Base-by-base conservation (phyloP, 2,329 filamentous ascomycete genomes). In the Aspergillus sp. region DNA sequence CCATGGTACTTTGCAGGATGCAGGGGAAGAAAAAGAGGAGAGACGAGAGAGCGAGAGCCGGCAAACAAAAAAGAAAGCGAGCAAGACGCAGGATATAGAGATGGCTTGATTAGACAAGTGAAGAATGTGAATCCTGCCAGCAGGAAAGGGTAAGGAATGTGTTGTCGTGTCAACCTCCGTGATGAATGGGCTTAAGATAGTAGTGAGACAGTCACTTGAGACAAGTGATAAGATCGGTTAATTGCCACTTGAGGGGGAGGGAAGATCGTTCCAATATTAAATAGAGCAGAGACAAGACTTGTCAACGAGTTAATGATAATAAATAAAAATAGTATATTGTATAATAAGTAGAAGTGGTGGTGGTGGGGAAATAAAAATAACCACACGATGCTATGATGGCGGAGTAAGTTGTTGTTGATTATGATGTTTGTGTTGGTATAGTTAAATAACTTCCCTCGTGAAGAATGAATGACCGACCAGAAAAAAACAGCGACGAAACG, bases 51-150 rank as follows among this genome's bases (percentile, higher is more conserved):
- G 17, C 32, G 32, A 36, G 11, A 36, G 32, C 32, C 32, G 15
- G 32, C 32, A 36, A 11, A 36, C 32, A 58, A 48, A 30, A 7
- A 30, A 63, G 42, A 25, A 25, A 25, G 5, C 25, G 6, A 47
- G 23, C 23, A 8, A 23, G 17, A 49, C 23, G 17, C 13, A 38
- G 53, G 25, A 32, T 30, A 53, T 54, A 42, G 50, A 51, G 52
- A 19, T 36, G 57, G 47, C 19, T 21, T 30, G 41, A 38, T n/a
- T 19, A 8, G 25, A 51, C 30, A 17, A 50, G 57, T 50, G 63
- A 62, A 53, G 63, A 65, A 66, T 62, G 64, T 62, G 54, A 57
- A 58, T 66, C 70, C 67, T 65, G 63, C 74, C 73, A 70, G 74
- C 73, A 74, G 69, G 67, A 67, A 51, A 36, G 10, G 32, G 32